A percentile compares a stretch with the other conserved stretches of the same genome.
These are phyloP conservation scores for Scedosporium dehoogii DNA, from an alignment of 2,329 filamentous ascomycete genomes.

Conservation along the genomic window DNA sequence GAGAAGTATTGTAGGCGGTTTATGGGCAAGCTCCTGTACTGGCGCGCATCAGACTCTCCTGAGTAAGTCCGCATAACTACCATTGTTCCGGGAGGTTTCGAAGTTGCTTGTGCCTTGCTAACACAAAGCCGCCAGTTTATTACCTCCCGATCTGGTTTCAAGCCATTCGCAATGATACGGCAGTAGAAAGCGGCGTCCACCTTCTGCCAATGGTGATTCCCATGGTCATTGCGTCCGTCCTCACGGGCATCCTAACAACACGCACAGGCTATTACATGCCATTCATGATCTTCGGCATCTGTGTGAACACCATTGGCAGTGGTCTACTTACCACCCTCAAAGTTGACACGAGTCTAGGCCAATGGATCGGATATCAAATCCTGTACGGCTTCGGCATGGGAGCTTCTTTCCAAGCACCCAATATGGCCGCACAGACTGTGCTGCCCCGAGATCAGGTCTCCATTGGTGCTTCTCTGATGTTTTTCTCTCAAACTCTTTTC, in stretches of 20 bases:
- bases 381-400: constrained; percentile 34
- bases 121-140: constrained; percentile 18
- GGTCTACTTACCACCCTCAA: constrained; percentile 31
- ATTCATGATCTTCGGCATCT: constrained; percentile 24
- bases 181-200: constrained; percentile 18
- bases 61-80: too few species aligned
- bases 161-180: constrained; percentile 25
- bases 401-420: constrained; percentile 30
- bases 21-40: constrained; percentile 22
- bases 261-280: constrained; percentile 32
- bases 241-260: constrained; percentile 17
- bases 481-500: constrained; percentile 35
- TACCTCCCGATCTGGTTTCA: constrained; percentile 44
- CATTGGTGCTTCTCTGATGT: constrained; percentile 30
- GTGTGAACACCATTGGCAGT: constrained; percentile 22
- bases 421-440: constrained; percentile 36
- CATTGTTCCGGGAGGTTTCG: too few species aligned
- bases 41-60: constrained; percentile 14
- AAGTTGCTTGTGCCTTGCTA: too few species aligned
- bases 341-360: constrained; percentile 10
- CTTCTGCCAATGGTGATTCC: constrained; percentile 17
- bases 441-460: constrained; percentile 29
- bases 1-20: constrained; percentile 27
- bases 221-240: constrained; percentile 15
- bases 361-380: constrained; percentile 29